phyloP scores from a whole-genome alignment of 306 rosid species.

The Quercus gilva region DNA sequence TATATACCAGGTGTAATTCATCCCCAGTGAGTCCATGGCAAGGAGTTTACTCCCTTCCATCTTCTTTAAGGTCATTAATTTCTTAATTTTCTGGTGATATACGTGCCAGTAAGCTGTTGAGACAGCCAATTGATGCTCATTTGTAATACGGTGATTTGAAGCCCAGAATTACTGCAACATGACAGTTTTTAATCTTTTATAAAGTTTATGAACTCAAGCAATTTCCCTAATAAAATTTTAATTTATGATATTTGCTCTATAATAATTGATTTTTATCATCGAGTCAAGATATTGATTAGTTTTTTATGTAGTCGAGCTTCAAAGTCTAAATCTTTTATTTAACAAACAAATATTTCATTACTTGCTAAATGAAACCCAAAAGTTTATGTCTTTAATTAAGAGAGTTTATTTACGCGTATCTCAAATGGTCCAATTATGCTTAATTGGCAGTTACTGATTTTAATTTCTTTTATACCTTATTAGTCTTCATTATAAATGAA shows the following conservation, averaged over 20 bases:
- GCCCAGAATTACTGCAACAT: neutral
- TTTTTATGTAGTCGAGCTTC: too few species aligned
- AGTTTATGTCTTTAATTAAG: too few species aligned
- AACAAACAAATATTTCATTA: too few species aligned
- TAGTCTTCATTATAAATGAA: neutral
- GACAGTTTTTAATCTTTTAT: too few species aligned
- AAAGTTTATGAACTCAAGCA: too few species aligned
- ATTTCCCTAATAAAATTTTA: too few species aligned
- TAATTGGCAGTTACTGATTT: neutral
- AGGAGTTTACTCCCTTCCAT: neutral
- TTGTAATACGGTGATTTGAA: neutral
- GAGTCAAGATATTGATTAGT: too few species aligned
- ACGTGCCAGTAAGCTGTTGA: neutral
- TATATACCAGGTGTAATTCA: neutral
- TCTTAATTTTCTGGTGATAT: neutral
- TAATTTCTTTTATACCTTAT: neutral
- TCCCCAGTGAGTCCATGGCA: neutral
- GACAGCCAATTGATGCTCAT: slow-evolving; percentile 2
- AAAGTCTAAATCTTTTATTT: too few species aligned
- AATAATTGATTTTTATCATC: too few species aligned
- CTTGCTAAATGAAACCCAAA: too few species aligned
- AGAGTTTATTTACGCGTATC: neutral
- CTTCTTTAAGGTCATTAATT: neutral
- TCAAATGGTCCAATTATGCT: neutral
- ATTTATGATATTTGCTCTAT: too few species aligned